Conservation (phyloP, 1,284 basidiomycete genomes). For the Puccinia triticina region DNA sequence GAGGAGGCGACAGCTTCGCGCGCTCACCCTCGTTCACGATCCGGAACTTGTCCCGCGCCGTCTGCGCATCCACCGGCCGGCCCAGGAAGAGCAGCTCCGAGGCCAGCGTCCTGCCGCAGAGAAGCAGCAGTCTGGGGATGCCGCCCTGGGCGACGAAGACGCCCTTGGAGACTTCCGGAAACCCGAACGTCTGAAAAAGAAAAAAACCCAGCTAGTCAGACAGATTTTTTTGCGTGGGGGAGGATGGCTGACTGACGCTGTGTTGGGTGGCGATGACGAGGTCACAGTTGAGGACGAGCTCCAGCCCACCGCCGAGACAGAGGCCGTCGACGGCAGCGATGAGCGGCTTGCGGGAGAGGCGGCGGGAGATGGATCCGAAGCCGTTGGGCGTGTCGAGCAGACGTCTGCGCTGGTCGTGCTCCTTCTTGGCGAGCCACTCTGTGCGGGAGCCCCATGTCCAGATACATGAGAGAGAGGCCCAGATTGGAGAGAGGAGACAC, state of each 20-base stretch:
- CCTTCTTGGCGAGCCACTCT: constrained; percentile 56
- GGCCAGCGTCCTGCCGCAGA: constrained; percentile 66
- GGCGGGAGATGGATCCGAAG: constrained; percentile 75
- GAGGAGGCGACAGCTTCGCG: neutral
- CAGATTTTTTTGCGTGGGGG: neutral
- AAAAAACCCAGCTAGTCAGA: neutral
- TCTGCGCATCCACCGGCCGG: constrained; percentile 68
- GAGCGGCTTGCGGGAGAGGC: constrained; percentile 71
- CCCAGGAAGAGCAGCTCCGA: constrained; percentile 77
- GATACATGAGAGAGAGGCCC: too few relatives aligned
- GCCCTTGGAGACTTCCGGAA: constrained; percentile 80
- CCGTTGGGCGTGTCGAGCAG: constrained; percentile 68
- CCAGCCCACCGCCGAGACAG: constrained; percentile 78
- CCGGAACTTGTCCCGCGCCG: constrained; percentile 72
- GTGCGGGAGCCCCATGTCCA: neutral
- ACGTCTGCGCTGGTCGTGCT: constrained; percentile 61
- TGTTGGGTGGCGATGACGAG: constrained; percentile 74
- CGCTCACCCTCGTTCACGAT: constrained; percentile 62
- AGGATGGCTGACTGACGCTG: constrained; percentile 59
- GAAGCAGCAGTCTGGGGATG: constrained; percentile 60
- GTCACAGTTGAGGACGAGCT: constrained; percentile 79
- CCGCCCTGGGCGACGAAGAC: constrained; percentile 77
- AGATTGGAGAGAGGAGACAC: too few relatives aligned
- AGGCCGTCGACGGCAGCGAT: constrained; percentile 80
- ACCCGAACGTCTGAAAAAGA: constrained; percentile 65